A percentile compares a stretch with the other conserved stretches of the same genome.
Evolutionary conservation across 2,329 filamentous ascomycete species (phyloP).

Genomic region (Chalara sp.): DNA sequence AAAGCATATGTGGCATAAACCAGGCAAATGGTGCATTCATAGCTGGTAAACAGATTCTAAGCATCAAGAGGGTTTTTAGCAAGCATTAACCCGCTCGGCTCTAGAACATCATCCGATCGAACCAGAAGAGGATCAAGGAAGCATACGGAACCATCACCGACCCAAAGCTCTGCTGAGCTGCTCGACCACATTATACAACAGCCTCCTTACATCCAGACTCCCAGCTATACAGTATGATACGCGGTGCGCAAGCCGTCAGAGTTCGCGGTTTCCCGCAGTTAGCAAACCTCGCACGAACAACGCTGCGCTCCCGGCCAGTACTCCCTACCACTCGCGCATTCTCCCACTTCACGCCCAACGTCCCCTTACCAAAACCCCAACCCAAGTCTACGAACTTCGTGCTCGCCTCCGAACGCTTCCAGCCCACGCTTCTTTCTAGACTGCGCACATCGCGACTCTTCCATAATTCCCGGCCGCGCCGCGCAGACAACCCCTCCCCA

Average conservation of each 20-base stretch:
- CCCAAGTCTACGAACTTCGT: slow-evolving; percentile 11
- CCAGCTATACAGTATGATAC: no score
- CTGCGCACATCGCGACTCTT: slow-evolving; percentile 1
- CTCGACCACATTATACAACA: no score
- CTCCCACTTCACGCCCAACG: slow-evolving; percentile 11
- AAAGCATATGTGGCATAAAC: no score
- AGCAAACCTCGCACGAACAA: background rate
- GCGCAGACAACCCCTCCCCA: background rate
- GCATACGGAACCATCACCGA: background rate
- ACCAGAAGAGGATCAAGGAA: background rate
- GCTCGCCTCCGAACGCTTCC: slow-evolving; percentile 9
- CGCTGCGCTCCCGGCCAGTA: background rate
- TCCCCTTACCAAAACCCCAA: slow-evolving; percentile 6
- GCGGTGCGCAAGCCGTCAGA: no score
- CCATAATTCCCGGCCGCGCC: background rate
- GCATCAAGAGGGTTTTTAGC: no score
- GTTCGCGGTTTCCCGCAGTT: background rate
- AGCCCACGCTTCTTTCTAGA: background rate
- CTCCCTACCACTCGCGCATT: slow-evolving; percentile 3
- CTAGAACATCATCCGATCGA: background rate
- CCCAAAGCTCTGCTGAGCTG: background rate
- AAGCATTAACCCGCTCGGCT: background rate
- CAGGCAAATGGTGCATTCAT: no score
- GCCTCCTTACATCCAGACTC: no score
- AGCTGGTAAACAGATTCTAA: no score